A percentile compares a stretch with the other conserved stretches of the same genome.
phyloP scores from a whole-genome alignment of 768 basidiomycete genomes.

The Coprinellus micaceus region DNA sequence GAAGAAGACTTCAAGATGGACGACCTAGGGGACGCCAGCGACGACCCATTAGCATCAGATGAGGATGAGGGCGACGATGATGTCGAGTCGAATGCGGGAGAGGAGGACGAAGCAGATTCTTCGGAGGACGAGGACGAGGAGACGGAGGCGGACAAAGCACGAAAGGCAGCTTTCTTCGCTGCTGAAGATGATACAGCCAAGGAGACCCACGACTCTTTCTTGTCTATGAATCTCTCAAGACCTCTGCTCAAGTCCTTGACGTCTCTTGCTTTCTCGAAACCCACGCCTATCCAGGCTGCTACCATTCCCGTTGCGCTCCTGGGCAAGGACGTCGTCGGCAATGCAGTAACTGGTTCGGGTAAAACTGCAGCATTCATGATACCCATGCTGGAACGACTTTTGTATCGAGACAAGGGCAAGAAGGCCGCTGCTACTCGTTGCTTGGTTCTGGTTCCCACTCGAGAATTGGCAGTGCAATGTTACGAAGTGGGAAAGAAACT shows the following conservation, averaged over 20 bases:
- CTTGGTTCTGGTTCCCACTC: constrained; percentile 88
- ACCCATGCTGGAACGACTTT: constrained; percentile 87
- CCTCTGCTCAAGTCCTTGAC: constrained; percentile 89
- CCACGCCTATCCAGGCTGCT: constrained; percentile 94
- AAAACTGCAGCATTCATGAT: constrained; percentile 98
- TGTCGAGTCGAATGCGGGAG: constrained; percentile 10
- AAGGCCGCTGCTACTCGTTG: constrained; percentile 85
- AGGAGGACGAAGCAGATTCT: constrained; percentile 18
- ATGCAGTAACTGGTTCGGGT: constrained; percentile 94
- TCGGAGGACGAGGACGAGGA: constrained; percentile 37
- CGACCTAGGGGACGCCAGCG: constrained; percentile 22
- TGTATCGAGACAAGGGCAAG: constrained; percentile 88
- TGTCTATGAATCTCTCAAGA: constrained; percentile 92
- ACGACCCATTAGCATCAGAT: constrained; percentile 31
- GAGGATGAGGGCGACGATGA: not conserved
- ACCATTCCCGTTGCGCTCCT: constrained; percentile 91
- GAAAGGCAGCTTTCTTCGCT: constrained; percentile 89
- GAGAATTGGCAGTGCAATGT: constrained; percentile 95
- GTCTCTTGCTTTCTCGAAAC: constrained; percentile 73
- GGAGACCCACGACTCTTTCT: constrained; percentile 67
- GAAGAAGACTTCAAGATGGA: constrained; percentile 6
- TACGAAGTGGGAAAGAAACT: constrained; percentile 87
- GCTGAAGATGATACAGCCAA: constrained; percentile 46
- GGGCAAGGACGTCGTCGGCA: constrained; percentile 95
- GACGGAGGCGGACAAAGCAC: constrained; percentile 63